phyloP scores from a whole-genome alignment of 768 basidiomycete genomes.

The Suillus plorans region DNA sequence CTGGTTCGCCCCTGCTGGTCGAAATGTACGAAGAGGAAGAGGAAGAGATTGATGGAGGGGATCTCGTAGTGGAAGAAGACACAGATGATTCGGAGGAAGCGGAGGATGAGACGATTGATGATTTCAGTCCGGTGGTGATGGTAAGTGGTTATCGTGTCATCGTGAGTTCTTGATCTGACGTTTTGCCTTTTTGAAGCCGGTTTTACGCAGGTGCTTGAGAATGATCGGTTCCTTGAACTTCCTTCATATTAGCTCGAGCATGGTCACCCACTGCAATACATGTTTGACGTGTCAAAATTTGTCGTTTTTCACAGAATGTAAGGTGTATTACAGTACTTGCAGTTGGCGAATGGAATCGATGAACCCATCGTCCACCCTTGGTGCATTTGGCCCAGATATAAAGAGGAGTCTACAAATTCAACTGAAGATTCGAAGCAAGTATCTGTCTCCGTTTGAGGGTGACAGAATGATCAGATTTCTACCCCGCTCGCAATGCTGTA shows the following conservation, averaged over 20 bases:
- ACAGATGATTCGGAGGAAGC: background rate
- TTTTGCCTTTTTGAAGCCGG: constrained; percentile 4
- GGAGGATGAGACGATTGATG: constrained; percentile 11
- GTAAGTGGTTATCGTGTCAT: background rate
- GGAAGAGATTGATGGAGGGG: background rate
- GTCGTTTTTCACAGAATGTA: background rate
- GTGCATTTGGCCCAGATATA: too few relatives aligned
- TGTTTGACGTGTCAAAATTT: constrained; percentile 15
- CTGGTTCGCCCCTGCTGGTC: background rate
- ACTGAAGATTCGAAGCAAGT: constrained; percentile 26
- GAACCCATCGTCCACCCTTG: too few relatives aligned
- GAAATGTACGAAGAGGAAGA: constrained; percentile 8
- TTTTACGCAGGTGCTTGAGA: constrained; percentile 12
- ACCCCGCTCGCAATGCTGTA: too few relatives aligned
- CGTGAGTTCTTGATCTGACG: constrained; percentile 8
- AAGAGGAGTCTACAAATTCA: too few relatives aligned
- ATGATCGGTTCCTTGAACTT: constrained; percentile 27
- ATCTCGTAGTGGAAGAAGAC: constrained; percentile 9
- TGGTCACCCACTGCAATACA: constrained; percentile 24
- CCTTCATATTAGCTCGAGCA: constrained; percentile 19
- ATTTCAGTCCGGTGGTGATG: constrained; percentile 8
- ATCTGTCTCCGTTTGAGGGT: background rate
- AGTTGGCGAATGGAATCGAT: background rate
- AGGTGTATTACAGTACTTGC: background rate
- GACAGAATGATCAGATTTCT: background rate